phyloP scores from a whole-genome alignment of 805 yeast species.

The Yarrowia sp. region DNA sequence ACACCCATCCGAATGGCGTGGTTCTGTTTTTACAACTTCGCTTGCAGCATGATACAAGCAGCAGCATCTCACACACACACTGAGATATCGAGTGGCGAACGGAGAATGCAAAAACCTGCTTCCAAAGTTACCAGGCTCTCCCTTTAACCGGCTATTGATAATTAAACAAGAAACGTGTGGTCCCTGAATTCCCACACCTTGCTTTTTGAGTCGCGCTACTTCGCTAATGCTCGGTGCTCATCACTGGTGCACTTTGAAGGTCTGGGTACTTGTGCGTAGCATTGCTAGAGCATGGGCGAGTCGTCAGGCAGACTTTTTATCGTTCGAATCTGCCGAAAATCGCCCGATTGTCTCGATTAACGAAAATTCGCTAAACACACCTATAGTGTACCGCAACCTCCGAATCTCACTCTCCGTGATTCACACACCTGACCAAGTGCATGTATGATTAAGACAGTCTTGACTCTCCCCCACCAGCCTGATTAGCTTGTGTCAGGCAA shows the following conservation, averaged over 20 bases:
- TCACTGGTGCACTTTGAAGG: neutral
- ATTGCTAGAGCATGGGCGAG: neutral
- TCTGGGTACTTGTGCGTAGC: neutral
- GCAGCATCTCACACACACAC: conserved; percentile 5
- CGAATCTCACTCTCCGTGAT: neutral
- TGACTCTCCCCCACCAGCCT: neutral
- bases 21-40: conserved; percentile 6
- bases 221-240: neutral
- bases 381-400: neutral
- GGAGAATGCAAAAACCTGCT: conserved; percentile 4
- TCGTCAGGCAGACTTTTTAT: neutral
- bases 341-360: neutral
- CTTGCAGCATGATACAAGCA: conserved; percentile 2
- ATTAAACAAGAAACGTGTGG: conserved; percentile 3
- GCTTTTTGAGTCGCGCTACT: conserved; percentile 4
- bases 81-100: neutral
- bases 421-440: conserved; percentile 5
- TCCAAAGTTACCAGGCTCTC: neutral
- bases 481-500: neutral
- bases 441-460: conserved; percentile 3
- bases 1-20: conserved; percentile 8
- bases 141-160: neutral
- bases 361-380: neutral
- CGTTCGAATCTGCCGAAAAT: neutral
- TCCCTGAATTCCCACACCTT: neutral